Evolutionary conservation across 257 asterid species (phyloP).

Genomic region (Solanum dulcamara): DNA sequence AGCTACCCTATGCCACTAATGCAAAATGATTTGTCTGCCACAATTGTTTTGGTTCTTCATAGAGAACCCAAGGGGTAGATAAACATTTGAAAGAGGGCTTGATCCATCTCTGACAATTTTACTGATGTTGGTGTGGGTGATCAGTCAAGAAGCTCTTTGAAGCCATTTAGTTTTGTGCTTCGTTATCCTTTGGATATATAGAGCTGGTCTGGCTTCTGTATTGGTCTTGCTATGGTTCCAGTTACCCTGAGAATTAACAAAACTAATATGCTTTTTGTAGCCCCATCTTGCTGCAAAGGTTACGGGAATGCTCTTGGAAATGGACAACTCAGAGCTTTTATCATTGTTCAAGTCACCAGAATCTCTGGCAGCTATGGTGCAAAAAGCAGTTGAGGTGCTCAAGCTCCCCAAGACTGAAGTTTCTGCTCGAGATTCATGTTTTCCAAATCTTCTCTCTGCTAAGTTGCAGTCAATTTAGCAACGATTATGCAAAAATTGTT

Average conservation of each 20-base stretch:
- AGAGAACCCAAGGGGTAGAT: neutral
- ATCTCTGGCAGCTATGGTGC: constrained; percentile 54
- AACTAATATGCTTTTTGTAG: constrained; percentile 13
- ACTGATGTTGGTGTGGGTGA: neutral
- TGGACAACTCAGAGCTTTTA: constrained; percentile 70
- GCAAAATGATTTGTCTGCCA: neutral
- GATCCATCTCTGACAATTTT: neutral
- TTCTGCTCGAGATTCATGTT: constrained; percentile 38
- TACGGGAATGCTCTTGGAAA: constrained; percentile 92
- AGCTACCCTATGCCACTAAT: neutral
- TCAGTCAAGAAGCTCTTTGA: neutral
- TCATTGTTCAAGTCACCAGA: constrained; percentile 64
- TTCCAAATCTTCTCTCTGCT: constrained; percentile 35
- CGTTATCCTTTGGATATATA: neutral
- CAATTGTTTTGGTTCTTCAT: neutral
- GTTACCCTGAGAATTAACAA: neutral
- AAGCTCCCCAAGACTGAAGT: constrained; percentile 40
- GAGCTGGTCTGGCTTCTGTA: neutral
- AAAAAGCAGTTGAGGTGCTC: constrained; percentile 66
- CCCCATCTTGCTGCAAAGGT: constrained; percentile 69
- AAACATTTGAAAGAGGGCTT: neutral
- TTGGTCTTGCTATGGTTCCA: neutral
- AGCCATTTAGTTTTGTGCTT: neutral
- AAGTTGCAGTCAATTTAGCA: constrained; percentile 45
- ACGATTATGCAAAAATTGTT: neutral